phyloP scores from a whole-genome alignment of 768 basidiomycete genomes.

The Cystofilobasidium capitatum region DNA sequence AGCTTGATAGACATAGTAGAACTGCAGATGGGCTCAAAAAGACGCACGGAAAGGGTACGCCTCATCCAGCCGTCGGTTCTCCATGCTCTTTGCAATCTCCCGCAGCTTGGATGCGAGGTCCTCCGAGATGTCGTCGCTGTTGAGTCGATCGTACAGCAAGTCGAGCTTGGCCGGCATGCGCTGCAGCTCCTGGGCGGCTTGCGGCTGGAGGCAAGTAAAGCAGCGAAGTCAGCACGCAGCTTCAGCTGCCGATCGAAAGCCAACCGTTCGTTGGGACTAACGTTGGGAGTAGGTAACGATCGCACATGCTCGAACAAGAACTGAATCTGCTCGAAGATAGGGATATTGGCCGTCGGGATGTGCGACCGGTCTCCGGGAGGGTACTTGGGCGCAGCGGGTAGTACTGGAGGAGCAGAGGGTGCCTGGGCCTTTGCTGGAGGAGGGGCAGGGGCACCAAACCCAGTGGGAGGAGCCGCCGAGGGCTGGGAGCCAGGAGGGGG shows the following conservation, averaged over 20 bases:
- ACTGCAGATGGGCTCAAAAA: background rate
- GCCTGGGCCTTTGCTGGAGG: conserved; percentile 37
- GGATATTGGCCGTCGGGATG: conserved; percentile 60
- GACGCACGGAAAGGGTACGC: conserved; percentile 21
- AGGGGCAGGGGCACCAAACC: conserved; percentile 28
- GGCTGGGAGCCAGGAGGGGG: conserved; percentile 26
- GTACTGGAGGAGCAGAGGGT: conserved; percentile 35
- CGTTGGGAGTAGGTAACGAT: conserved; percentile 24
- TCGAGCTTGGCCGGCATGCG: conserved; percentile 26
- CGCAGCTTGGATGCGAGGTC: conserved; percentile 21
- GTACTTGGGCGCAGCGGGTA: conserved; percentile 41
- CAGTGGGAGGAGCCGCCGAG: background rate
- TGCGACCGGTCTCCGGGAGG: conserved; percentile 75
- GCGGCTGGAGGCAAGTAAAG: background rate
- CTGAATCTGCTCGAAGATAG: conserved; percentile 48
- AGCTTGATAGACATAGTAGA: background rate
- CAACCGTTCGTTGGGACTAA: background rate
- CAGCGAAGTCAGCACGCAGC: background rate
- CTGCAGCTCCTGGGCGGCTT: conserved; percentile 21
- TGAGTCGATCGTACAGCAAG: conserved; percentile 24
- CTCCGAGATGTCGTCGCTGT: conserved; percentile 25
- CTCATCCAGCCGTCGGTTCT: conserved; percentile 26
- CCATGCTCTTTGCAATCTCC: conserved; percentile 25
- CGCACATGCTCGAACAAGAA: conserved; percentile 26
- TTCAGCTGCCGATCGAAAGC: background rate